Conservation (phyloP, 257 asterid genomes). For the Hygrophila difformis region DNA sequence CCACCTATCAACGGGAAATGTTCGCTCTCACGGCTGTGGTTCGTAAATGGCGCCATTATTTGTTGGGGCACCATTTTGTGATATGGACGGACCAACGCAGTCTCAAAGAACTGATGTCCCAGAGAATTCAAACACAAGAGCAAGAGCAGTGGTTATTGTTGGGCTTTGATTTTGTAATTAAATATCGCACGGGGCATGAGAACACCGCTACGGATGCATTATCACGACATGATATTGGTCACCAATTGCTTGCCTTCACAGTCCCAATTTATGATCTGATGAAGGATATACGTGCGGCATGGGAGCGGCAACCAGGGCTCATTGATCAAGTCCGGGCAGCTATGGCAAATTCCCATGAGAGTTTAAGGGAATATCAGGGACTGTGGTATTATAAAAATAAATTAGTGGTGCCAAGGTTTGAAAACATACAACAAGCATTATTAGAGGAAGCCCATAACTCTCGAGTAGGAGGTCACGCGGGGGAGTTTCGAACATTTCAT, state of each 20-base stretch:
- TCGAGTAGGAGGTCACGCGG: too few relatives aligned
- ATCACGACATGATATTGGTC: background rate
- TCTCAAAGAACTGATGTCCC: background rate
- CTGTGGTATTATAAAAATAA: too few relatives aligned
- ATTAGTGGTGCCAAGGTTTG: too few relatives aligned
- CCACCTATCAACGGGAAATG: background rate
- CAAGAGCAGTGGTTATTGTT: background rate
- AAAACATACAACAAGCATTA: too few relatives aligned
- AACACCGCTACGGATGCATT: background rate
- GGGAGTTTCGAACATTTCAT: too few relatives aligned
- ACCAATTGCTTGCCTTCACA: background rate
- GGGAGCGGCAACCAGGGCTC: too few relatives aligned
- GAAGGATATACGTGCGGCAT: too few relatives aligned
- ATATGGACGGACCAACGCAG: background rate
- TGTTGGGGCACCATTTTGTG: background rate
- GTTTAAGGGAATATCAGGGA: too few relatives aligned
- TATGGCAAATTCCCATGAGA: too few relatives aligned
- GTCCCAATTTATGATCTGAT: too few relatives aligned
- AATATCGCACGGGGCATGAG: background rate
- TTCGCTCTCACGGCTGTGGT: background rate
- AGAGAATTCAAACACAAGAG: background rate
- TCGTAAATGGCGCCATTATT: background rate
- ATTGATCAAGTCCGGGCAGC: too few relatives aligned
- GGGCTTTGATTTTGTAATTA: background rate
- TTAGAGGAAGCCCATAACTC: too few relatives aligned